Evolutionary conservation across 495 filamentous ascomycete species (phyloP), one percentile per base, ranked within the genome.

Genomic region (Umbilicaria muhlenbergii): DNA sequence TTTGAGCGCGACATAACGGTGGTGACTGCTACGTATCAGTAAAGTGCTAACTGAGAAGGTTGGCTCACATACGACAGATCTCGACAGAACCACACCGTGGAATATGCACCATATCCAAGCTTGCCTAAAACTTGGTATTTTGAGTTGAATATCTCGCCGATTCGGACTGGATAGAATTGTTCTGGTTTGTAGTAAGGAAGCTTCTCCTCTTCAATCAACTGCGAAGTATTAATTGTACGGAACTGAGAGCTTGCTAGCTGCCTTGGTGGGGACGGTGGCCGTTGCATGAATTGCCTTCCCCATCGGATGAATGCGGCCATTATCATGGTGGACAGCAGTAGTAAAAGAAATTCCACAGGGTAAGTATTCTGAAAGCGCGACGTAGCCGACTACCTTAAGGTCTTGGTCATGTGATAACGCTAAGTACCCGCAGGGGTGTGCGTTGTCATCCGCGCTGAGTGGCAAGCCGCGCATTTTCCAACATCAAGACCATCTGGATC

Each of bases 11-110:
- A 64, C 57, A 46, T 65, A 66, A 46, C 49, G 49, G 38, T 56
- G 43, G 8, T 51, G 38, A 19, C 65, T 69, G 36, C 24, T 42
- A 21, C 19, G 5, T 21, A 21, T 21, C 19, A 21, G 19, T 21
- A 2, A 21, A 2, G 19, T 21, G 19, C 19, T 21, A 21, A 21
- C 39, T 40, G 17, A 43, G 47, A 36, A 34, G 28, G 39, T 44
- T 46, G 24, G 50, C 24, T 18, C 33, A 56, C 63, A 50, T 58
- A 64, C 64, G 58, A 52, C 39, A 75, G 58, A 61, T 74, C 70
- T 24, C 61, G 61, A 40, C 63, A 65, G 19, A 77, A 59, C 70
- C 70, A 74, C 11, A 62, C 66, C 5, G 71, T 76, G 17, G 71
- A 76, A 36, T 58, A 62, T 7, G 66, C 47, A 34, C 72, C 71